These are phyloP conservation scores for Acanthamoeba divionensis DNA, from an alignment of 208 protist genomes.

Conservation along the genomic window DNA sequence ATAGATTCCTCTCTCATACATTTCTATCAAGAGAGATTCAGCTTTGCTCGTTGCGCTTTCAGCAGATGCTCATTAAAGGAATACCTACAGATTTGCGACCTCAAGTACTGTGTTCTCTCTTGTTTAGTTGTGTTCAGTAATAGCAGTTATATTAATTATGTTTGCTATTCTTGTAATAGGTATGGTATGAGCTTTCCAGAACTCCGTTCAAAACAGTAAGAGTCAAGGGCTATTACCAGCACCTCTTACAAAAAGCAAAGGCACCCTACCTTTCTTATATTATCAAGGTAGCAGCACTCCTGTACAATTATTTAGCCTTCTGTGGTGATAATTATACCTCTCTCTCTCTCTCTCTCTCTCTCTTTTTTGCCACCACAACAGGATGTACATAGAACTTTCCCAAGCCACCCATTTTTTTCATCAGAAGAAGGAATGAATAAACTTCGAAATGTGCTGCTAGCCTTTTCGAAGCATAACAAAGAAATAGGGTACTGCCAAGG, in stretches of 20 bases:
- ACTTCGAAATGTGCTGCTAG: constrained; percentile 3
- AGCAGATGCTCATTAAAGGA: too few relatives aligned
- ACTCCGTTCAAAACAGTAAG: not conserved
- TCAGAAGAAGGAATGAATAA: not conserved
- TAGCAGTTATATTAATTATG: too few relatives aligned
- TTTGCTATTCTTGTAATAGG: too few relatives aligned
- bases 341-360: not conserved
- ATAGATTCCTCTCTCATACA: too few relatives aligned
- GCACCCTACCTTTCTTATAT: not conserved
- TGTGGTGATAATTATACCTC: not conserved
- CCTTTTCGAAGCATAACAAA: not conserved
- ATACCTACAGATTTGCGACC: too few relatives aligned
- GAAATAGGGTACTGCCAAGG: constrained; percentile 25
- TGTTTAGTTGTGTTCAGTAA: too few relatives aligned
- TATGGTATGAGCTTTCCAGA: not conserved
- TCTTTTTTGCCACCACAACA: not conserved
- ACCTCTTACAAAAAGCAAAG: not conserved
- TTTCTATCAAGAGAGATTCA: too few relatives aligned
- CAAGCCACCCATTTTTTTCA: constrained; percentile 61
- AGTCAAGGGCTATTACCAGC: not conserved
- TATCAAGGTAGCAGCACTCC: not conserved
- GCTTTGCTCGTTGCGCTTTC: too few relatives aligned
- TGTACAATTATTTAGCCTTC: not conserved
- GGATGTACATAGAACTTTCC: constrained; percentile 71
- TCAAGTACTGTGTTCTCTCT: too few relatives aligned